A percentile compares a stretch with the other conserved stretches of the same genome.
Conservation (phyloP, 1,139 yeast species). For the Pichia sp. region DNA sequence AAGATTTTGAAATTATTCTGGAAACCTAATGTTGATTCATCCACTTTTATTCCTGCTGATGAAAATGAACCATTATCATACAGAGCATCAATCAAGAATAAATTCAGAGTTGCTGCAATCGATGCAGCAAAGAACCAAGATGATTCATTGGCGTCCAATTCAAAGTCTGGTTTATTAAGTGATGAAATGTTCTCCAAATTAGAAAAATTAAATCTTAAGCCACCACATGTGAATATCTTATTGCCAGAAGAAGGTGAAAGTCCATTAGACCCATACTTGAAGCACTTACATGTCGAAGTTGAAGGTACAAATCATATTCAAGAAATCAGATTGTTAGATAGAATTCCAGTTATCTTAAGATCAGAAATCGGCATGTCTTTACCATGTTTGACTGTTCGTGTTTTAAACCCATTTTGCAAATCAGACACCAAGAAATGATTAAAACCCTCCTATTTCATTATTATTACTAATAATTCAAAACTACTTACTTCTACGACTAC, state of each 20-base stretch:
- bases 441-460: neutral
- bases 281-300: conserved; percentile 51
- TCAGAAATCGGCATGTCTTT: conserved; percentile 95
- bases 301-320: conserved; percentile 70
- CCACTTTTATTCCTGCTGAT: conserved; percentile 87
- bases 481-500: too few relatives aligned
- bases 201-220: conserved; percentile 46
- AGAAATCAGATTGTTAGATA: conserved; percentile 73
- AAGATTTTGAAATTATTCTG: conserved; percentile 81
- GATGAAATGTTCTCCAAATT: conserved; percentile 49
- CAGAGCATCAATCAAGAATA: conserved; percentile 74
- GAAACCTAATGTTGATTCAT: conserved; percentile 91
- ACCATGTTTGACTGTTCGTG: conserved; percentile 92
- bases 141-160: conserved; percentile 34
- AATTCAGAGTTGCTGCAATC: conserved; percentile 69
- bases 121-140: conserved; percentile 64
- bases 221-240: conserved; percentile 53
- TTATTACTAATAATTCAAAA: neutral
- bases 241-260: conserved; percentile 25
- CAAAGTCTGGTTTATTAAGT: conserved; percentile 34
- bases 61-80: conserved; percentile 76
- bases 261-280: conserved; percentile 56
- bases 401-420: conserved; percentile 78
- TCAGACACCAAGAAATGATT: neutral
- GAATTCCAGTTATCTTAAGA: conserved; percentile 81